Percentiles rank a stretch among this genome's conserved stretches.
phyloP scores from a whole-genome alignment of 495 filamentous ascomycete species.

The Darksidea phi region DNA sequence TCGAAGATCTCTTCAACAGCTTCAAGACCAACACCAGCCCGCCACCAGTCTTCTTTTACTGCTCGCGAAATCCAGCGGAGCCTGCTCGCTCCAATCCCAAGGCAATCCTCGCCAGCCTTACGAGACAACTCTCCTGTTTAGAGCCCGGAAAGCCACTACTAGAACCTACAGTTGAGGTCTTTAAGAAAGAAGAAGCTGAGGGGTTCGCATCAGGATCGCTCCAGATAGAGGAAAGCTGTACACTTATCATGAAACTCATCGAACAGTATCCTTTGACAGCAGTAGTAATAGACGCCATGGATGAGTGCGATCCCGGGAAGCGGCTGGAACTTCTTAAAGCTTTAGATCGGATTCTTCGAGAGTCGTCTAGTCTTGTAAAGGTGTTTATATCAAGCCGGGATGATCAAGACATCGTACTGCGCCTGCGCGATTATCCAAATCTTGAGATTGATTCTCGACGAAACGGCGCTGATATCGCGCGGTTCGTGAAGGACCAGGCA shows the following conservation, averaged over 20 bases:
- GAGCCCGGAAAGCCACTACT: constrained; percentile 14
- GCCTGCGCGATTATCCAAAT: constrained; percentile 37
- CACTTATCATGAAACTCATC: constrained; percentile 19
- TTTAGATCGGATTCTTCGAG: constrained; percentile 37
- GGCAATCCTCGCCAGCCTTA: constrained; percentile 17
- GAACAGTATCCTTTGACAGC: constrained; percentile 33
- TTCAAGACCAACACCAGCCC: constrained; percentile 19
- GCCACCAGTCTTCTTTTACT: constrained; percentile 33
- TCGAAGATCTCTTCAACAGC: constrained; percentile 22
- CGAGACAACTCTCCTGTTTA: constrained; percentile 12
- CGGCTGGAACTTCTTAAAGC: constrained; percentile 42
- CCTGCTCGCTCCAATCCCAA: constrained; percentile 15
- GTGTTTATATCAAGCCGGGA: constrained; percentile 46
- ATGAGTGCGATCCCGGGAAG: constrained; percentile 45
- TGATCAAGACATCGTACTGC: constrained; percentile 42
- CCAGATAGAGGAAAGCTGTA: constrained; percentile 9
- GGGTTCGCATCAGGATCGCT: constrained; percentile 14
- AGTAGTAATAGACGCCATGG: constrained; percentile 51
- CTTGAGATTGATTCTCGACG: constrained; percentile 38
- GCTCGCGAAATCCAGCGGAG: constrained; percentile 24
- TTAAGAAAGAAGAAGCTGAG: constrained; percentile 3
- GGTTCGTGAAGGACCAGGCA: constrained; percentile 37
- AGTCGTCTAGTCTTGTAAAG: constrained; percentile 41
- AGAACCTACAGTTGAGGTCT: constrained; percentile 11
- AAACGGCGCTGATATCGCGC: constrained; percentile 41